Conservation (phyloP, 2,329 filamentous ascomycete genomes). For the Xylaria sp. region DNA sequence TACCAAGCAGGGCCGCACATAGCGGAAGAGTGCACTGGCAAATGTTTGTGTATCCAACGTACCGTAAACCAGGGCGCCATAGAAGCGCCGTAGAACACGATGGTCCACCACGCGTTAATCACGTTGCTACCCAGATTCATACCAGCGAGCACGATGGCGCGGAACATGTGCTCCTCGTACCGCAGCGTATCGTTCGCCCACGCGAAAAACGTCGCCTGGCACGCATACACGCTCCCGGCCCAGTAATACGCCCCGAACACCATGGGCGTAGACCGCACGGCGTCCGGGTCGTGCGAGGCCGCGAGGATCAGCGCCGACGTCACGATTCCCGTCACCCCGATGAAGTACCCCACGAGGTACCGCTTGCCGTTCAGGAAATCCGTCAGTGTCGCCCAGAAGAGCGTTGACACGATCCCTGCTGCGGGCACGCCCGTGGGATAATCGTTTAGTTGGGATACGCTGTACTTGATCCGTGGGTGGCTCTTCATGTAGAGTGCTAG, state of each 20-base stretch:
- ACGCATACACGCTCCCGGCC: conserved; percentile 76
- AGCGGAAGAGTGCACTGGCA: not conserved
- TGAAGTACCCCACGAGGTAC: conserved; percentile 74
- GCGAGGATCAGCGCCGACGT: conserved; percentile 72
- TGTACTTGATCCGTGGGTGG: conserved; percentile 57
- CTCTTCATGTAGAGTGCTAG: conserved; percentile 62
- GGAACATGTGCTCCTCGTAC: conserved; percentile 70
- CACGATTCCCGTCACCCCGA: conserved; percentile 70
- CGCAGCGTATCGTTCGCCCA: conserved; percentile 79
- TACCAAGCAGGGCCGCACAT: not conserved
- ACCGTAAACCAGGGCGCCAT: conserved; percentile 74
- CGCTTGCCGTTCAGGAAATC: conserved; percentile 72
- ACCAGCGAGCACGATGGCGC: conserved; percentile 74
- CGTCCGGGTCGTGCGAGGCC: conserved; percentile 56
- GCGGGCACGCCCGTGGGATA: conserved; percentile 68
- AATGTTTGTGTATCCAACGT: conserved; percentile 48
- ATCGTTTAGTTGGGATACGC: conserved; percentile 63
- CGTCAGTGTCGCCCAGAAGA: conserved; percentile 76
- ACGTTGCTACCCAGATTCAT: conserved; percentile 78
- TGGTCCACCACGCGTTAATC: conserved; percentile 78
- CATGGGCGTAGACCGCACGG: conserved; percentile 57
- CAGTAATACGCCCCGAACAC: conserved; percentile 76
- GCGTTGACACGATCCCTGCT: conserved; percentile 67
- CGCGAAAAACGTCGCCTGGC: conserved; percentile 79
- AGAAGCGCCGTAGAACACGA: conserved; percentile 75